A percentile compares a stretch with the other conserved stretches of the same genome.
Evolutionary conservation across 257 asterid species (phyloP).

Genomic region (Agastache rugosa): DNA sequence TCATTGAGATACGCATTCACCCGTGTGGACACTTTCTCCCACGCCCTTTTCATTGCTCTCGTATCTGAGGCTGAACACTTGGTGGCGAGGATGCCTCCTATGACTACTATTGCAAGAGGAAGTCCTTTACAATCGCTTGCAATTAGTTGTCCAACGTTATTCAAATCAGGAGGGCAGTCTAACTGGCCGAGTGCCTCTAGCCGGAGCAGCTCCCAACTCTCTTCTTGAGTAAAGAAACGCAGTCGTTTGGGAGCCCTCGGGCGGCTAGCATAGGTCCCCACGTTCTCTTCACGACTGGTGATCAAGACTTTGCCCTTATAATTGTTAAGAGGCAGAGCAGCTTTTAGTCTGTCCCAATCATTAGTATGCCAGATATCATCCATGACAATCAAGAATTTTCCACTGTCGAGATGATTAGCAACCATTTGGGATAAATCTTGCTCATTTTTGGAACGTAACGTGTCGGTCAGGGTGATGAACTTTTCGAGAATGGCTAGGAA

Average conservation of each 20-base stretch:
- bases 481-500: constrained; percentile 13
- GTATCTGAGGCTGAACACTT: neutral
- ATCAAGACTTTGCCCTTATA: neutral
- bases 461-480: neutral
- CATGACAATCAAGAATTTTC: constrained; percentile 21
- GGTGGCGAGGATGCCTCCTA: constrained; percentile 4
- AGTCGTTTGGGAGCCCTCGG: neutral
- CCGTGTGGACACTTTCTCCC: neutral
- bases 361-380: neutral
- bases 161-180: neutral
- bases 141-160: neutral
- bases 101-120: neutral
- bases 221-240: neutral
- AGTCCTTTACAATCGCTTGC: neutral
- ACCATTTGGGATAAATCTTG: neutral
- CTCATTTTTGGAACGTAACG: neutral
- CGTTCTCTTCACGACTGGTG: neutral
- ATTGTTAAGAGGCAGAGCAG: neutral
- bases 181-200: neutral
- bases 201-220: neutral
- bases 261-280: neutral
- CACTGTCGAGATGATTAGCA: neutral
- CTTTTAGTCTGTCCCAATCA: neutral
- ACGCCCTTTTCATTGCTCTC: neutral
- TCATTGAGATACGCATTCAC: neutral